These are phyloP conservation scores for Astrothelium macrocarpum DNA, from an alignment of 495 filamentous ascomycete genomes.

Conservation along the genomic window DNA sequence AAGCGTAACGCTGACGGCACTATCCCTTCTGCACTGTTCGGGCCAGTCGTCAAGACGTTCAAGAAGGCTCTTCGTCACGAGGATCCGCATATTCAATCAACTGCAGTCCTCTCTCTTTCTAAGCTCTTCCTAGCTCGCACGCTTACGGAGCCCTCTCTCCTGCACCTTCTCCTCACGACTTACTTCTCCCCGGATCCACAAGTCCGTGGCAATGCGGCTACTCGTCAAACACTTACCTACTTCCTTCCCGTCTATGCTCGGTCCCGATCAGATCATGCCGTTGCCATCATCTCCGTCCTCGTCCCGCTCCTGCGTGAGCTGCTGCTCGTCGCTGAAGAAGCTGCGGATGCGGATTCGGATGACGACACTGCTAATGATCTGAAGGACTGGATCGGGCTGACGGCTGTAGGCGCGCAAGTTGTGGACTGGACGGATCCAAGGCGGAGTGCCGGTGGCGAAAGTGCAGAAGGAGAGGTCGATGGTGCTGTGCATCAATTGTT, in stretches of 20 bases:
- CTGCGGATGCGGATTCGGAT: conserved; percentile 53
- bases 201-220: conserved; percentile 70
- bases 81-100: conserved; percentile 64
- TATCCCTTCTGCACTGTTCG: conserved; percentile 39
- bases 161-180: conserved; percentile 69
- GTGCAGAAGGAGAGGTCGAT: conserved; percentile 36
- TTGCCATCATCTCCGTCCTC: conserved; percentile 65
- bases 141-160: conserved; percentile 49
- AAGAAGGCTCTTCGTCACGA: conserved; percentile 63
- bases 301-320: conserved; percentile 50
- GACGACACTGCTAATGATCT: conserved; percentile 41
- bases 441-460: conserved; percentile 59
- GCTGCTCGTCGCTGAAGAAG: conserved; percentile 42
- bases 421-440: conserved; percentile 97
- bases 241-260: conserved; percentile 96
- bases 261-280: conserved; percentile 66
- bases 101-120: conserved; percentile 69
- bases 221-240: conserved; percentile 83
- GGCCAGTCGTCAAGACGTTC: conserved; percentile 66
- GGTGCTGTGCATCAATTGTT: conserved; percentile 60
- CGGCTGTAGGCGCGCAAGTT: conserved; percentile 65
- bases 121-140: conserved; percentile 74
- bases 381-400: conserved; percentile 45
- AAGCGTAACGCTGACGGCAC: conserved; percentile 27
- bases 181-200: conserved; percentile 73